These are phyloP conservation scores for Diversispora epigaea DNA, from an alignment of 192 early-diverging fungal species.

Conservation along the genomic window DNA sequence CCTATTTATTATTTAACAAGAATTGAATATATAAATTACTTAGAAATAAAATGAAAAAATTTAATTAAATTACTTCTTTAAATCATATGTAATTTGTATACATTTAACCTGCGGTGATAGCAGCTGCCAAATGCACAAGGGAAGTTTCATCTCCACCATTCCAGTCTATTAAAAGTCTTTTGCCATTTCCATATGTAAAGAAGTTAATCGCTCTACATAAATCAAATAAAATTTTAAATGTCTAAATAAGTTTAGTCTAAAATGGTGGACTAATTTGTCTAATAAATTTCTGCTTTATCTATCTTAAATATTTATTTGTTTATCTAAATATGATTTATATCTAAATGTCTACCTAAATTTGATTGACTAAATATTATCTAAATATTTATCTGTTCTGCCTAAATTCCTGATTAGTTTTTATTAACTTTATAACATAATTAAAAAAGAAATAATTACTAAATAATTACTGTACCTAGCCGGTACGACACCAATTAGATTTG, in stretches of 20 bases:
- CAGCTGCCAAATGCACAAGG: constrained; percentile 77
- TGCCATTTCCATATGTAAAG: constrained; percentile 87
- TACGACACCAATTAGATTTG: constrained; percentile 89
- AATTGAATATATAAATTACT: not conserved
- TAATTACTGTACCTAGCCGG: constrained; percentile 71
- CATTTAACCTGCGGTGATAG: constrained; percentile 61
- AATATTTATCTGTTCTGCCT: too few species aligned
- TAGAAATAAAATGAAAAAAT: not conserved
- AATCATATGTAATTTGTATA: not conserved
- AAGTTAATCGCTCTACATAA: constrained; percentile 84
- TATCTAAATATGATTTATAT: too few species aligned
- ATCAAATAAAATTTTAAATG: not conserved
- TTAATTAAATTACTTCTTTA: not conserved
- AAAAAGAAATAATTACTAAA: not conserved
- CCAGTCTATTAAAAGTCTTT: constrained; percentile 70
- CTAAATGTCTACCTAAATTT: too few species aligned
- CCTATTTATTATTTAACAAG: constrained; percentile 33
- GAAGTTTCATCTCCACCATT: constrained; percentile 79
- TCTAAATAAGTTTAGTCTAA: too few species aligned
- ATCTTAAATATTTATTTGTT: too few species aligned
- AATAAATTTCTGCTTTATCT: too few species aligned
- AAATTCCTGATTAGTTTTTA: not conserved
- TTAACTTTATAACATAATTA: not conserved
- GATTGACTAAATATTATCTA: too few species aligned
- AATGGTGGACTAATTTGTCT: too few species aligned